These are phyloP conservation scores for Salix suchowensis DNA, from an alignment of 345 rosid genomes.

Conservation along the genomic window DNA sequence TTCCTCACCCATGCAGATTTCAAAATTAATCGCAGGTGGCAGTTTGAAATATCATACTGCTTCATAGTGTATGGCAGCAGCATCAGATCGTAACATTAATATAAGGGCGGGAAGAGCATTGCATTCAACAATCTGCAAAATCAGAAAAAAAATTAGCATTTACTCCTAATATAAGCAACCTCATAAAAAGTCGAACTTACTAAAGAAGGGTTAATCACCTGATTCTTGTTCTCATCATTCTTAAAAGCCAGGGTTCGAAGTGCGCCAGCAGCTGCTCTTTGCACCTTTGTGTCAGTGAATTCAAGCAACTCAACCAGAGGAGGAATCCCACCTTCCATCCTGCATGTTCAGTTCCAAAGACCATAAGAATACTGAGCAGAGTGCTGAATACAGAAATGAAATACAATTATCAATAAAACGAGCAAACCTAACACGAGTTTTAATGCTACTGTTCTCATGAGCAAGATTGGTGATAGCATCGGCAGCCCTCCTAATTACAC, in stretches of 20 bases:
- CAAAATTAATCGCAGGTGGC: background rate
- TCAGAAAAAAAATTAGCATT: slow-evolving; percentile 13
- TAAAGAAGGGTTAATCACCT: slow-evolving; percentile 37
- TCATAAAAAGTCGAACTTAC: slow-evolving; percentile 13
- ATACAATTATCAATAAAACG: slow-evolving; percentile 1
- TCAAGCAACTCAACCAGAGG: slow-evolving; percentile 95
- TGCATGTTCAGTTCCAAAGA: slow-evolving; percentile 29
- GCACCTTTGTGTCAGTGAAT: slow-evolving; percentile 80
- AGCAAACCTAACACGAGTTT: slow-evolving; percentile 91
- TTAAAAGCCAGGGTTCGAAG: slow-evolving; percentile 93
- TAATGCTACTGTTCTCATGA: slow-evolving; percentile 93
- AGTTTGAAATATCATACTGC: slow-evolving; percentile 53
- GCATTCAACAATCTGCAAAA: slow-evolving; percentile 83
- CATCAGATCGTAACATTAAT: slow-evolving; percentile 92
- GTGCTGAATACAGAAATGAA: slow-evolving; percentile 10
- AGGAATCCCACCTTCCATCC: slow-evolving; percentile 94
- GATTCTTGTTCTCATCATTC: slow-evolving; percentile 90
- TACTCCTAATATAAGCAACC: slow-evolving; percentile 4
- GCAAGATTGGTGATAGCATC: slow-evolving; percentile 99
- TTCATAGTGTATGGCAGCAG: slow-evolving; percentile 97
- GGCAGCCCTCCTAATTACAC: slow-evolving; percentile 94
- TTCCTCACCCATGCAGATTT: slow-evolving; percentile 4
- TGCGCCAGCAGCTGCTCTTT: slow-evolving; percentile 99
- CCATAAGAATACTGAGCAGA: slow-evolving; percentile 13
- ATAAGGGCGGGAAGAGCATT: slow-evolving; percentile 93